Evolutionary conservation across 139 green algal species (phyloP), one percentile per base, ranked within the genome.

Genomic region (Eudorina sp.): DNA sequence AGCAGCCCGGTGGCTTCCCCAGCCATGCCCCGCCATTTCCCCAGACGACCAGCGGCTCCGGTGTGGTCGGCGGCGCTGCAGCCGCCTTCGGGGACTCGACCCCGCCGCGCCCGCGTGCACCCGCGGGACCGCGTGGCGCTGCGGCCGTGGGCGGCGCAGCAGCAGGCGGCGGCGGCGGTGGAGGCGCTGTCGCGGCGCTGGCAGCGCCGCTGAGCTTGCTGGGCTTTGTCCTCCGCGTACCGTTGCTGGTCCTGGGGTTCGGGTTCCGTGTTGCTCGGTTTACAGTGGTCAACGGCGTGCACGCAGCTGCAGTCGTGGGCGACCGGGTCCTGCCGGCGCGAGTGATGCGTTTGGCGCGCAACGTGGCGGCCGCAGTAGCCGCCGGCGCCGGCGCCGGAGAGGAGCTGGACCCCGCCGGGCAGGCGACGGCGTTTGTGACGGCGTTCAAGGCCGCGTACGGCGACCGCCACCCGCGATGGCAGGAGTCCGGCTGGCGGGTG

Each of bases 241-340:
- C 91, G 9, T 27, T 91, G 1, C 36, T 84, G 34, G 89, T 84
- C 16, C 21, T 96, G 34, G 36, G 84, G 8, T 53, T 91, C 13
- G 88, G 89, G 3, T 78, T 92, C 3, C 64, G 90, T 9, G n/a
- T 94, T 1, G 45, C 94, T n/a, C 81, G 83, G 27, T 87, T 72
- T 31, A 89, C 83, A 2, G 70, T 93, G 18, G 31, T 83, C 8
- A 84, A 89, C 36, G 80, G 88, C 9, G 70, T 89, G 14, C 45
- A 87, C 2, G 27, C 90, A 0, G 91, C 89, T 13, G 77, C 76
- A 8, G 40, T 89, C 1, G 78, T 96, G 16, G 92, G 92, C 1
- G 92, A 92, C 53, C 66, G 75, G 1, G 72, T 97, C 11, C 89
- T 97, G 66, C 91, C 94, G 7, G 41, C 43, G 0, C 45, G 83